A percentile compares a stretch with the other conserved stretches of the same genome.
phyloP scores from a whole-genome alignment of 257 asterid genomes.

The Cynanchum wilfordii region DNA sequence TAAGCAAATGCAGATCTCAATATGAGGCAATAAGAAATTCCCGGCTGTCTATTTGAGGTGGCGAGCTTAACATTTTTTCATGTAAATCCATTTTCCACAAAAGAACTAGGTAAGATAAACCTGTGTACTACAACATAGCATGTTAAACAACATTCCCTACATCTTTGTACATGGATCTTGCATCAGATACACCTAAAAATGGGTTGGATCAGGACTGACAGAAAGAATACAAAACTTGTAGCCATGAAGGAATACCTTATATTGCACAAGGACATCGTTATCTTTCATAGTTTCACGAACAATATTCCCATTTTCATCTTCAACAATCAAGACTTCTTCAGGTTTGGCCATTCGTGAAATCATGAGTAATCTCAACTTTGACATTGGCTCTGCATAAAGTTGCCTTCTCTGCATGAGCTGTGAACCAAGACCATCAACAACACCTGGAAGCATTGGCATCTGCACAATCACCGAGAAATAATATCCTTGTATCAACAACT shows the following conservation, averaged over 20 bases:
- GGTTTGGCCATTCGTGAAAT: constrained; percentile 99
- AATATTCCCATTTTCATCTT: constrained; percentile 97
- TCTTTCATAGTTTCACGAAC: constrained; percentile 99
- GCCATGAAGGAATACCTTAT: constrained; percentile 52
- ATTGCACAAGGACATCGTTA: constrained; percentile 94
- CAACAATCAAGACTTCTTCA: constrained; percentile 95
- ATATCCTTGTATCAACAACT: neutral
- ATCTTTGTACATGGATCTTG: neutral
- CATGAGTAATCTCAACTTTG: constrained; percentile 86
- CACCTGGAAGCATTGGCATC: constrained; percentile 52
- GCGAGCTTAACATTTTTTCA: neutral
- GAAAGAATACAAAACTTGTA: neutral
- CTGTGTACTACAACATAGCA: neutral
- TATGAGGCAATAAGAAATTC: neutral
- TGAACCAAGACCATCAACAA: constrained; percentile 76
- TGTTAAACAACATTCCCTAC: neutral
- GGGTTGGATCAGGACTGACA: neutral
- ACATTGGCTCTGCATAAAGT: constrained; percentile 85
- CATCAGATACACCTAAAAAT: neutral
- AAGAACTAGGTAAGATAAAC: neutral
- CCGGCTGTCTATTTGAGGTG: neutral
- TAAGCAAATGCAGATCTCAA: neutral
- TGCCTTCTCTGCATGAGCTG: constrained; percentile 80
- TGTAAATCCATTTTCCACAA: neutral
- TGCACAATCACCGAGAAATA: constrained; percentile 19